Percentiles rank a stretch among this genome's conserved stretches.
These are phyloP conservation scores for Claviceps quebecensis DNA, from an alignment of 2,329 filamentous ascomycete genomes.

Conservation along the genomic window DNA sequence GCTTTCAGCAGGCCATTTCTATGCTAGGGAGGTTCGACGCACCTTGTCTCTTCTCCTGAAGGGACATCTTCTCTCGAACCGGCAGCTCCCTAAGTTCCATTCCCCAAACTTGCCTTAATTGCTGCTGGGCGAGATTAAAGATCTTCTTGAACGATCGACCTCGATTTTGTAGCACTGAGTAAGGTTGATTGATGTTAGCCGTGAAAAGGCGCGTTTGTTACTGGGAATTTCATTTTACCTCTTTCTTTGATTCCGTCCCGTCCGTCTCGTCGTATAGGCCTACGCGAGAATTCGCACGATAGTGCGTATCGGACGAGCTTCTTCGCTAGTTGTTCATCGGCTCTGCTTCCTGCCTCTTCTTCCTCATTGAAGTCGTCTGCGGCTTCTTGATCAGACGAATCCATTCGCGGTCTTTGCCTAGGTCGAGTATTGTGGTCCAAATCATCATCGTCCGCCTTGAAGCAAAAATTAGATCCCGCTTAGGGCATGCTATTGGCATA, in stretches of 20 bases:
- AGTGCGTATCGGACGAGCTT: conserved; percentile 56
- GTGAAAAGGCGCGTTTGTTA: neutral
- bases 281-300: conserved; percentile 50
- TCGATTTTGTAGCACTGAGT: conserved; percentile 54
- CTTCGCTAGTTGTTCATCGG: conserved; percentile 42
- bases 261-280: conserved; percentile 44
- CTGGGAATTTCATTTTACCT: conserved; percentile 24
- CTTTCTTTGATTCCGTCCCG: conserved; percentile 50
- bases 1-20: neutral
- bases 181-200: neutral
- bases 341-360: conserved; percentile 20
- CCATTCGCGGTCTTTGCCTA: conserved; percentile 17
- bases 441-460: conserved; percentile 17
- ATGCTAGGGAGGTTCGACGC: conserved; percentile 10
- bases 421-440: conserved; percentile 19
- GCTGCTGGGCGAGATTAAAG: conserved; percentile 62
- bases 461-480: neutral
- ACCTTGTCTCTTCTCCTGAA: conserved; percentile 67
- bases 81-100: conserved; percentile 86
- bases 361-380: conserved; percentile 20
- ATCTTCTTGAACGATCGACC: conserved; percentile 60
- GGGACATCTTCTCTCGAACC: conserved; percentile 61
- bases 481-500: neutral
- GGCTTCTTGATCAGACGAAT: conserved; percentile 17
- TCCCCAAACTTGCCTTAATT: conserved; percentile 63